phyloP scores from a whole-genome alignment of 495 filamentous ascomycete species.

The Podospora bellae-mahoneyi region DNA sequence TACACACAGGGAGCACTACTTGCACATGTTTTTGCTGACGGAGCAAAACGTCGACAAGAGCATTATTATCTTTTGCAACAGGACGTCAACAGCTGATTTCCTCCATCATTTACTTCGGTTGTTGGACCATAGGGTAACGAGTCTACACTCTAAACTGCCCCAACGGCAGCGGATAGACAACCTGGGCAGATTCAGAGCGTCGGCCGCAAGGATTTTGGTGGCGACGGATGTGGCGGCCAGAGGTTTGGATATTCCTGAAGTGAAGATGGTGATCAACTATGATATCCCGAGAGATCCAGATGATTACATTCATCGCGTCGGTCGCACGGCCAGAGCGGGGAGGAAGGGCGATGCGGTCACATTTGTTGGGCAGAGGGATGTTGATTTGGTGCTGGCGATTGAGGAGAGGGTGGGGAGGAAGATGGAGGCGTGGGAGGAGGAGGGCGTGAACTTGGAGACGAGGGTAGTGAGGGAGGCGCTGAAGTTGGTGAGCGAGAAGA shows the following conservation, averaged over 20 bases:
- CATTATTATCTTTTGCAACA: slow-evolving; percentile 92
- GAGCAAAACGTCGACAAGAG: slow-evolving; percentile 68
- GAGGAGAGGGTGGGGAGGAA: slow-evolving; percentile 75
- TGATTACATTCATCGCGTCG: slow-evolving; percentile 95
- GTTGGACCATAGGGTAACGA: slow-evolving; percentile 84
- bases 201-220: slow-evolving; percentile 85
- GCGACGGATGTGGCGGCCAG: slow-evolving; percentile 95
- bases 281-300: slow-evolving; percentile 94
- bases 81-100: slow-evolving; percentile 80
- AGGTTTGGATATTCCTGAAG: slow-evolving; percentile 93
- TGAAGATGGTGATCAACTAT: slow-evolving; percentile 87
- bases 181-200: slow-evolving; percentile 84
- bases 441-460: slow-evolving; percentile 84
- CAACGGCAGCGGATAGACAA: slow-evolving; percentile 82
- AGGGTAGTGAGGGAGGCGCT: slow-evolving; percentile 77
- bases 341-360: slow-evolving; percentile 77
- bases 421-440: slow-evolving; percentile 80
- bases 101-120: slow-evolving; percentile 80
- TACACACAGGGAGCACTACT: slow-evolving; percentile 87
- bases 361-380: slow-evolving; percentile 88
- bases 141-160: slow-evolving; percentile 79
- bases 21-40: slow-evolving; percentile 85
- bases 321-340: slow-evolving; percentile 90
- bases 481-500: slow-evolving; percentile 87
- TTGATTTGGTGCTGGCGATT: slow-evolving; percentile 79